A percentile compares a stretch with the other conserved stretches of the same genome.
phyloP scores from a whole-genome alignment of 148 eudicot species.

The Vaccinium corymbosum region DNA sequence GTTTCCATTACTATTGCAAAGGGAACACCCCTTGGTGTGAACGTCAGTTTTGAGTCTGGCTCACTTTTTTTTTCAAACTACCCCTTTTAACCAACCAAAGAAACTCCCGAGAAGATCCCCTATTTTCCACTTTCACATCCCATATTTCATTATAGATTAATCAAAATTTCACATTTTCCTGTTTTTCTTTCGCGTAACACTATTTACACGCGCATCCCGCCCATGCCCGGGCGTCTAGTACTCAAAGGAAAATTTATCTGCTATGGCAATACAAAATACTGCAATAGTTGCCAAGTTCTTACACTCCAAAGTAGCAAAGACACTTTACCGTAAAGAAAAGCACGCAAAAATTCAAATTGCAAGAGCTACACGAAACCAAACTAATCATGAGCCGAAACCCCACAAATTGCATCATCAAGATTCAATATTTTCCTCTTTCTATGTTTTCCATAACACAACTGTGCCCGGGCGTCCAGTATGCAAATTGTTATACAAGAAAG shows the following conservation, averaged over 20 bases:
- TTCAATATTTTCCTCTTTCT: not conserved
- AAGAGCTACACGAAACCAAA: not conserved
- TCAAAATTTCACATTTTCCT: not conserved
- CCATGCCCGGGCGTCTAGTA: not conserved
- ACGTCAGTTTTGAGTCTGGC: too few relatives aligned
- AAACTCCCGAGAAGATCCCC: not conserved
- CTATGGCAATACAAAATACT: not conserved
- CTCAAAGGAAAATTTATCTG: not conserved
- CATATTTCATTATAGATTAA: not conserved
- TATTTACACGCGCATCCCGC: not conserved
- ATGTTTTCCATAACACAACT: not conserved
- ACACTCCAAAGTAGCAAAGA: not conserved
- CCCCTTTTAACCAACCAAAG: too few relatives aligned
- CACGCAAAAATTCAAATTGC: not conserved
- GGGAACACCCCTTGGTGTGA: too few relatives aligned
- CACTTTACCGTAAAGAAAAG: not conserved
- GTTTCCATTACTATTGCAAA: too few relatives aligned
- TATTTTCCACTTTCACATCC: not conserved
- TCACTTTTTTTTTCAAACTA: too few relatives aligned
- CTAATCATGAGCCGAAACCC: not conserved
- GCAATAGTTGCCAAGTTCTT: not conserved
- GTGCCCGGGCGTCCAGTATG: too few relatives aligned
- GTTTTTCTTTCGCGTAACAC: not conserved
- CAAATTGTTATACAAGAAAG: not conserved
- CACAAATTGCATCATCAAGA: conserved; percentile 49